Evolutionary conservation across 2,329 filamentous ascomycete genomes (phyloP).

Genomic region (Hortaea werneckii): DNA sequence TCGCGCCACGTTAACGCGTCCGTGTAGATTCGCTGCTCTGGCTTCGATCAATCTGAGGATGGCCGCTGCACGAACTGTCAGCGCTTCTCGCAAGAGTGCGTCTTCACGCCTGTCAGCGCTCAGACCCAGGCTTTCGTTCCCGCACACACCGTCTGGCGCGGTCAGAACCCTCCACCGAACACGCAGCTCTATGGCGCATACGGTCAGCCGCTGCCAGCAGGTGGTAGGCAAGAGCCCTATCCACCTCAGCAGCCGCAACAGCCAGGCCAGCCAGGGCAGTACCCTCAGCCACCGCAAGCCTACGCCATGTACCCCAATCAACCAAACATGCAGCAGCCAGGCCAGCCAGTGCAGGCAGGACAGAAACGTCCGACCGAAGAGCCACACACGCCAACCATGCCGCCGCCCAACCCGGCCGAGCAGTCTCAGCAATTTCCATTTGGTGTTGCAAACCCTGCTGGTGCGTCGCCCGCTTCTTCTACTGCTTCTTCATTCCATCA

Average conservation of each 20-base stretch:
- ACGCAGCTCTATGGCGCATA: conserved; percentile 42
- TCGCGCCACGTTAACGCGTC: conserved; percentile 4
- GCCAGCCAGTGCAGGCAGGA: conserved; percentile 22
- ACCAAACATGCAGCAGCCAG: conserved; percentile 25
- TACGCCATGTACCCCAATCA: conserved; percentile 36
- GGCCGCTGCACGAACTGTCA: conserved; percentile 64
- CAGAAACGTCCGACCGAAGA: conserved; percentile 39
- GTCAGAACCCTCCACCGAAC: conserved; percentile 31
- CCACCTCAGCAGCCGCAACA: conserved; percentile 22
- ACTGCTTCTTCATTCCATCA: conserved; percentile 29
- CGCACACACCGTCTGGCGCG: conserved; percentile 54
- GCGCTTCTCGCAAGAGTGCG: conserved; percentile 65
- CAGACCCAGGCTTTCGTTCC: conserved; percentile 67
- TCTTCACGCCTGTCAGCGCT: conserved; percentile 66
- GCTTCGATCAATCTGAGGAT: conserved; percentile 61
- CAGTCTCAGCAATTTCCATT: conserved; percentile 24
- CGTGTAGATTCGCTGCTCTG: conserved; percentile 61
- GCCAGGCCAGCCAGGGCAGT: conserved; percentile 13
- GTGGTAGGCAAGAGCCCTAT: conserved; percentile 19
- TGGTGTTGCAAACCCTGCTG: conserved; percentile 33
- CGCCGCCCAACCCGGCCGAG: conserved; percentile 37
- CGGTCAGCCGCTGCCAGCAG: conserved; percentile 37
- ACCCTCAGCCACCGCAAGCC: conserved; percentile 30
- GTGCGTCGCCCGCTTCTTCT: conserved; percentile 35
- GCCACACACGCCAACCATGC: conserved; percentile 41